Evolutionary conservation across 805 yeast species (phyloP), one percentile per base, ranked within the genome.

Genomic region (Yamadazyma olivae): DNA sequence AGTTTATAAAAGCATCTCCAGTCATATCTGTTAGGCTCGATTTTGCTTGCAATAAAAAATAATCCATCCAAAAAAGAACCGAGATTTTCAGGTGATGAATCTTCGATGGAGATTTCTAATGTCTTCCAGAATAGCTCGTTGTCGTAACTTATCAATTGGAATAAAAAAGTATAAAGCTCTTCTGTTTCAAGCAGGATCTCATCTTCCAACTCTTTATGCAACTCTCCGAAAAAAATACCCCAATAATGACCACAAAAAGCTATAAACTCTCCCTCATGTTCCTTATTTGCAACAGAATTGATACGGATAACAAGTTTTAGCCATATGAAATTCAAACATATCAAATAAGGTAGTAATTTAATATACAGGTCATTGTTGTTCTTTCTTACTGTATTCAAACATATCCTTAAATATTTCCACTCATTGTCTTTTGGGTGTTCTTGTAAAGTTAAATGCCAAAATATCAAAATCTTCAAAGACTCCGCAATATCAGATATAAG

Each of bases 401-500:
- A 23, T 8, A 24, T 24, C 12, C 38, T 39, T 15, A 34, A 8
- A 21, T 32, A 38, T 19, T 31, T 40, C 44, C 41, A 35, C 27
- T 35, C 44, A 9, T 13, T 8, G 3, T 31, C 42, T 4, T 45
- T 16, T 2, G 64, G 58, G 5, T 43, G 33, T 25, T 56, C 55
- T 30, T 64, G 69, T 3, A 54, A 17, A 12, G 61, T 56, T 16
- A 67, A 45, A 21, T 42, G 32, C 71, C 71, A 67, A 26, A 50
- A 45, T 4, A 61, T 42, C 6, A 66, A 27, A 0, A 43, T 44
- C 19, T 44, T 44, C 2, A 61, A 26, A 2, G 58, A 50, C 1
- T 39, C 33, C 16, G 49, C 48, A 3, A 55, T 23, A n/a, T 52
- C 56, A 1, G 36, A 25, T 3, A 22, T 28, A 3, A 32, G n/a